Base-by-base conservation (phyloP, 306 rosid species). In the Dicorynia guianensis region DNA sequence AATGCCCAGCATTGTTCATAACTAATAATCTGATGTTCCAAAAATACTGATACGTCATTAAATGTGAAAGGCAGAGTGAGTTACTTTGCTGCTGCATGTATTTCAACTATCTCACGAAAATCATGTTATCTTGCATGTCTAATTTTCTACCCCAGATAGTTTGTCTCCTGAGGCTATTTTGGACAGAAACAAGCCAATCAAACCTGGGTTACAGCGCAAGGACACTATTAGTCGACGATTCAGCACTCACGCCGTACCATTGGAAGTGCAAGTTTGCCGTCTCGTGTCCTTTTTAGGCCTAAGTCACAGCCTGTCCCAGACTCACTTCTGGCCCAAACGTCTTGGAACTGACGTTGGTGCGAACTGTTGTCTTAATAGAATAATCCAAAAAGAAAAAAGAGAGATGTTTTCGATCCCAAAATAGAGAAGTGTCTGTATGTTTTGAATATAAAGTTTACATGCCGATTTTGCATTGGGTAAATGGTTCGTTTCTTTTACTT, bases 101-200 rank as follows among this genome's bases (percentile, higher is more conserved):
- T 38, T 61, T 30, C 13, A 30, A 72, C 42, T 54, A 2, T 20
- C 43, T 48, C 61, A 48, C 40, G 8, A 40, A 40, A 14, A 67
- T 19, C 57, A 39, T 50, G 64, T 39, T 74, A 14, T 11, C 0
- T 40, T 33, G 64, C 44, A 50, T 61, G 10, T 65, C 6, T 44
- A 6, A 55, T 64, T 63, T 79, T 71, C 44, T 36, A 20, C 52
- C 18, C 53, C 48, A 17, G 17, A 71, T 2, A 50, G 25, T 62
- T 11, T 62, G 69, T 48, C 4, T 38, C 6, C 9, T 49, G 48
- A 42, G 39, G 67, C 14, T 43, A 33, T 69, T 69, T 63, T 6
- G 49, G 33, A 49, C 12, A 43, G 25, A 70, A 40, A 52, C 35
- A 59, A 65, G 39, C 39, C 74, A 46, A 56, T 39, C 18, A 7